phyloP scores from a whole-genome alignment of 2,329 filamentous ascomycete genomes.

The Fusarium palustre region DNA sequence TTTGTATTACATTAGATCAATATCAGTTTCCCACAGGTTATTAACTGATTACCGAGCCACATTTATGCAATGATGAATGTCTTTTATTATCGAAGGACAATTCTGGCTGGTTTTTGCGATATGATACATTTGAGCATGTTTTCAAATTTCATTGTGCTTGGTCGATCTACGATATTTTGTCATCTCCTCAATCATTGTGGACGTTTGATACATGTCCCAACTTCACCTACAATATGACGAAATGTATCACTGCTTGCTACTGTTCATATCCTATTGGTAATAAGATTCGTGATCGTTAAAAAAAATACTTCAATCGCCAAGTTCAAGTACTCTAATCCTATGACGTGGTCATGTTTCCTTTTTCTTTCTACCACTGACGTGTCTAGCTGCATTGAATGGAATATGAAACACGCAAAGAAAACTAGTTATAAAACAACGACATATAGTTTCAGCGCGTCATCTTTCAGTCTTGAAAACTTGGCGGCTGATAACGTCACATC shows the following conservation, averaged over 20 bases:
- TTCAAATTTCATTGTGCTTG: too few species aligned
- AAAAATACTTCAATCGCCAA: too few species aligned
- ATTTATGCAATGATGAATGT: too few species aligned
- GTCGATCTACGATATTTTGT: too few species aligned
- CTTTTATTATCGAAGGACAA: background rate
- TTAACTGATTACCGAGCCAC: too few species aligned
- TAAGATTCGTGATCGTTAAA: too few species aligned
- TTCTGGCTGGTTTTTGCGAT: background rate
- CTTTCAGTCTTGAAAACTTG: too few species aligned
- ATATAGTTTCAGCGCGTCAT: background rate
- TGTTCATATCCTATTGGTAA: too few species aligned
- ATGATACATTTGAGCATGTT: background rate
- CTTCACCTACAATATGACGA: background rate
- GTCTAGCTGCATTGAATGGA: background rate
- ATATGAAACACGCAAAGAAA: background rate
- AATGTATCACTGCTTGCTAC: background rate
- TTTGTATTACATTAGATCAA: too few species aligned
- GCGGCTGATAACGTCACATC: background rate
- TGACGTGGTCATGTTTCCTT: background rate
- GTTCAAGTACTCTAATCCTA: too few species aligned
- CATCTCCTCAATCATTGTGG: background rate
- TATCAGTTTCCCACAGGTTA: too few species aligned
- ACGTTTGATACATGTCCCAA: background rate
- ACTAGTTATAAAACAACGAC: background rate
- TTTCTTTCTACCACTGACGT: constrained; percentile 2